Conservation (phyloP, 129 eudicot genomes). For the Pulicaria dysenterica region DNA sequence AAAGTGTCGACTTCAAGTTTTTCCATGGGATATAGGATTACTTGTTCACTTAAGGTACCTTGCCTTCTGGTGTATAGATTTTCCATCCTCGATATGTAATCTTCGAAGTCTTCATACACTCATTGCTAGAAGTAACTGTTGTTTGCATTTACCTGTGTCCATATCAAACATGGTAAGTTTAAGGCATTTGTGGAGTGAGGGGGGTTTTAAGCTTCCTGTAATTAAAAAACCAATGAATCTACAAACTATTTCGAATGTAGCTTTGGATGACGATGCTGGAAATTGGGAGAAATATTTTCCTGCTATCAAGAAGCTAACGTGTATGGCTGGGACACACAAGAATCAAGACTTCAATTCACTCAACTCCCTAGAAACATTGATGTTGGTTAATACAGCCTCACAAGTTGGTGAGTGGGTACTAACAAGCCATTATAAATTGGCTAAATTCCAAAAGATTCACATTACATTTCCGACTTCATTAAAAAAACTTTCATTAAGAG, state of each 20-base stretch:
- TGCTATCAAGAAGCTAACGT: neutral
- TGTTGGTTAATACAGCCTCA: too few species aligned
- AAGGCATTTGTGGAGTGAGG: neutral
- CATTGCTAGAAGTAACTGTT: too few species aligned
- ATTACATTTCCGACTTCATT: constrained; percentile 35
- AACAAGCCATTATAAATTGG: neutral
- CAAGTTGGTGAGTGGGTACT: too few species aligned
- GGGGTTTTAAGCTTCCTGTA: neutral
- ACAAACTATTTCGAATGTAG: constrained; percentile 1
- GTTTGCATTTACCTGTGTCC: constrained; percentile 3
- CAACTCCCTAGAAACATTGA: constrained; percentile 4
- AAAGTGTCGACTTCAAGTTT: too few species aligned
- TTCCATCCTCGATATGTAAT: neutral
- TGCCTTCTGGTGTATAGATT: neutral
- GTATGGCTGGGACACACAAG: neutral
- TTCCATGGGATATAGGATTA: too few species aligned
- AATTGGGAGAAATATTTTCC: constrained; percentile 20
- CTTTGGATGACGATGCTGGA: neutral
- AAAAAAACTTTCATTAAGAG: constrained; percentile 30
- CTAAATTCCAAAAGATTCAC: neutral
- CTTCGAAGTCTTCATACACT: constrained; percentile 23
- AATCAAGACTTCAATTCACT: neutral
- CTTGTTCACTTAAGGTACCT: too few species aligned
- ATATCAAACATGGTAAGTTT: constrained; percentile 23
- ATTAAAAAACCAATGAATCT: constrained; percentile 14